These are phyloP conservation scores for Penstemon eatonii DNA, from an alignment of 257 asterid genomes.

Conservation along the genomic window DNA sequence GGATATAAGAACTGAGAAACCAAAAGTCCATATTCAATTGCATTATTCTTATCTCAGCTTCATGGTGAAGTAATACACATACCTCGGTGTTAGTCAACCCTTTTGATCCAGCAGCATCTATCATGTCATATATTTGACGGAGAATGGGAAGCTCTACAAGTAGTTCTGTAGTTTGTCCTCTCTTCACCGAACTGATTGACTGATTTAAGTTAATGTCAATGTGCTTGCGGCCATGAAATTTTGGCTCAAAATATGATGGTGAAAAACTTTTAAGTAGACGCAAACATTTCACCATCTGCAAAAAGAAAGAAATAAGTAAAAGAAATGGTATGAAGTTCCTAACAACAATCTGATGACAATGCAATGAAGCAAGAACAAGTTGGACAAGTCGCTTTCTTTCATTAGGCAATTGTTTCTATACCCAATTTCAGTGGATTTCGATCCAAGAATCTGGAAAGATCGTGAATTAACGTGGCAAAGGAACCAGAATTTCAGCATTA, in stretches of 20 bases:
- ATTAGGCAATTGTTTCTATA: background rate
- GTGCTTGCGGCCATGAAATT: slow-evolving; percentile 42
- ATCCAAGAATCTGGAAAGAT: background rate
- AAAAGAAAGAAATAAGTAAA: slow-evolving; percentile 17
- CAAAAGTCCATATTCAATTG: background rate
- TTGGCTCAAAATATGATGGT: slow-evolving; percentile 65
- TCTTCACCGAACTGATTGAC: slow-evolving; percentile 44
- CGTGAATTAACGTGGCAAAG: slow-evolving; percentile 5
- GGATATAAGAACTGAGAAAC: slow-evolving; percentile 17
- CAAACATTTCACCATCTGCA: slow-evolving; percentile 73
- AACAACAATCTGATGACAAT: too few species aligned
- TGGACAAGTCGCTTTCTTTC: background rate
- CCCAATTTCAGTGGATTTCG: background rate
- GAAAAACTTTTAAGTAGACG: slow-evolving; percentile 79
- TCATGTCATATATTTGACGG: slow-evolving; percentile 84
- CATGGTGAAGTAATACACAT: slow-evolving; percentile 31
- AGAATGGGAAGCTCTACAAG: slow-evolving; percentile 82
- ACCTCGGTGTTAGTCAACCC: slow-evolving; percentile 80
- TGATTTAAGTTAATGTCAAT: slow-evolving; percentile 50
- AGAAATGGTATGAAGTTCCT: slow-evolving; percentile 13
- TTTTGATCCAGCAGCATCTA: slow-evolving; percentile 76
- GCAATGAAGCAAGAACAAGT: background rate
- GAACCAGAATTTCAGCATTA: slow-evolving; percentile 18
- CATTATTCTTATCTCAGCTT: slow-evolving; percentile 14
- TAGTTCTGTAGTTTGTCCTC: slow-evolving; percentile 75